These are phyloP conservation scores for Basidioascus undulatus DNA, from an alignment of 768 basidiomycete genomes.

Conservation along the genomic window DNA sequence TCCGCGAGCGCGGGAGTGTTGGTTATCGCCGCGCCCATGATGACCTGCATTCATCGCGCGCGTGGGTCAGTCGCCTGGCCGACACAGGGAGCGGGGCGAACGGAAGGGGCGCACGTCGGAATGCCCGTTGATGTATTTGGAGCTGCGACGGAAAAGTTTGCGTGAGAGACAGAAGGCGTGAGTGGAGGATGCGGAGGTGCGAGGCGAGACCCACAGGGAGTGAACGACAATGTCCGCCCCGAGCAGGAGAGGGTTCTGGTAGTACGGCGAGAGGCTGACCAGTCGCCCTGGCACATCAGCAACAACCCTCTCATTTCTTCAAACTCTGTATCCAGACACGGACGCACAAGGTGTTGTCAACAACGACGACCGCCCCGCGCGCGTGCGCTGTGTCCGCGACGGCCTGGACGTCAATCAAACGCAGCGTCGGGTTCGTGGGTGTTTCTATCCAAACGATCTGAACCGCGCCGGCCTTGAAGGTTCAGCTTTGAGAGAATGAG, in stretches of 20 bases:
- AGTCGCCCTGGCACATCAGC: too few relatives aligned
- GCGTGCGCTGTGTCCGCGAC: conserved; percentile 40
- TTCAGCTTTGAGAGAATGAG: neutral
- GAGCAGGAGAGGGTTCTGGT: conserved; percentile 52
- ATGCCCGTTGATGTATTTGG: conserved; percentile 91
- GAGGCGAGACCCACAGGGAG: too few relatives aligned
- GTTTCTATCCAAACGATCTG: conserved; percentile 87
- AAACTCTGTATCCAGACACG: too few relatives aligned
- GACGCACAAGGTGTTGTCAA: conserved; percentile 96
- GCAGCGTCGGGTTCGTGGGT: conserved; percentile 83
- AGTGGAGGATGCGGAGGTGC: too few relatives aligned
- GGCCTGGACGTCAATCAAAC: conserved; percentile 52
- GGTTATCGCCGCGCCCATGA: conserved; percentile 65
- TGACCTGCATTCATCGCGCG: too few relatives aligned
- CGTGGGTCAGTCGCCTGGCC: too few relatives aligned
- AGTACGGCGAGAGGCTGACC: conserved; percentile 78
- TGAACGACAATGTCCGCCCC: conserved; percentile 66
- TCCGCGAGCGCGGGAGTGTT: conserved; percentile 26
- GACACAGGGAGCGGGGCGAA: too few relatives aligned
- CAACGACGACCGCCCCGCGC: conserved; percentile 44
- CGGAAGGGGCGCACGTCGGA: too few relatives aligned
- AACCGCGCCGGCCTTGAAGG: too few relatives aligned
- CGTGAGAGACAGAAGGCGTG: neutral
- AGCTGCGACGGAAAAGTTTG: conserved; percentile 21
- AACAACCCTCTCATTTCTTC: too few relatives aligned